Conservation (phyloP, 768 basidiomycete genomes). For the Lentinus tigrinus region DNA sequence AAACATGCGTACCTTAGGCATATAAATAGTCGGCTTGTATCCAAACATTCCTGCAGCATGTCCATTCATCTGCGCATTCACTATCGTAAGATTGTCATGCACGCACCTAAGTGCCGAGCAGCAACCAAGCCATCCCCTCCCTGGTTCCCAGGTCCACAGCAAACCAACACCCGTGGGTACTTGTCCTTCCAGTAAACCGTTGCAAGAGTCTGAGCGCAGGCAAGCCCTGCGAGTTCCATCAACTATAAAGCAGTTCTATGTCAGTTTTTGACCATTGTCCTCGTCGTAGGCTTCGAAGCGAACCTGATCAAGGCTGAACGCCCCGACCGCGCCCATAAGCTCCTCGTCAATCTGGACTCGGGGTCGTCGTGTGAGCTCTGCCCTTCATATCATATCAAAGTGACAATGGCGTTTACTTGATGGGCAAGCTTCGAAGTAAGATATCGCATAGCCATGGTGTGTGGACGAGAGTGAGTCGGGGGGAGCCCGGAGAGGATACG, state of each 20-base stretch:
- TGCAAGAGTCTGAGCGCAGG: constrained; percentile 86
- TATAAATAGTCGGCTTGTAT: constrained; percentile 84
- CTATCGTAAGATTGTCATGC: background rate
- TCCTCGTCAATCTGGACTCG: constrained; percentile 82
- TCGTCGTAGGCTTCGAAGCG: constrained; percentile 6
- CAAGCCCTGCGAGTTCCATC: constrained; percentile 95
- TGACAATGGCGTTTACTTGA: constrained; percentile 46
- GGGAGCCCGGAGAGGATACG: too few relatives aligned
- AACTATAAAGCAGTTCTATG: constrained; percentile 48
- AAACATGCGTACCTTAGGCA: constrained; percentile 73
- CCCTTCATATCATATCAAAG: background rate
- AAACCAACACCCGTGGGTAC: constrained; percentile 82
- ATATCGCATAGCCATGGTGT: constrained; percentile 57
- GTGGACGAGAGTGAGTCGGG: background rate
- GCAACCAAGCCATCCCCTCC: constrained; percentile 97
- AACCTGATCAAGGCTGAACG: constrained; percentile 94
- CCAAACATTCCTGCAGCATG: constrained; percentile 86
- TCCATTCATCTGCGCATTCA: too few relatives aligned
- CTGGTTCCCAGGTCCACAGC: constrained; percentile 97
- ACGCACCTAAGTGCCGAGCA: constrained; percentile 82
- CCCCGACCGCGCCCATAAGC: constrained; percentile 84
- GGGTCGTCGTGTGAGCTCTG: background rate
- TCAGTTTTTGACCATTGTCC: too few relatives aligned
- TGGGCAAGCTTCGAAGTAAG: constrained; percentile 73
- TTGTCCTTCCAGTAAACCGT: constrained; percentile 69